Evolutionary conservation across 345 rosid species (phyloP).

Genomic region (Syzygium grande): DNA sequence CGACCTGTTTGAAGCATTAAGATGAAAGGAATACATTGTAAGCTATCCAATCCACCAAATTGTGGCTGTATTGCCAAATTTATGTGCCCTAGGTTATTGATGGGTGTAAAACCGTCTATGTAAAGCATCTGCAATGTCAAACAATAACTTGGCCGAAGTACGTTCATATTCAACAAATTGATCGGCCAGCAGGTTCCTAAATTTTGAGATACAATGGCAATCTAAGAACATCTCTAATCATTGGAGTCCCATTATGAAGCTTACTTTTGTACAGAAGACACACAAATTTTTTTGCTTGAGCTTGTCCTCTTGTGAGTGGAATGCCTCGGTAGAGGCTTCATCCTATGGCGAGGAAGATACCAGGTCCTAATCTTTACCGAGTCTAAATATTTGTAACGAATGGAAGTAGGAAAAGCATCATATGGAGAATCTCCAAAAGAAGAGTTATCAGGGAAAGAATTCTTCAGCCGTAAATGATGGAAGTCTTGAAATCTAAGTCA

Average conservation of each 20-base stretch:
- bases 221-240: background rate
- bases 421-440: background rate
- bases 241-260: background rate
- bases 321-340: background rate
- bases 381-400: background rate
- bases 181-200: background rate
- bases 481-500: background rate
- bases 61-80: background rate
- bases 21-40: background rate
- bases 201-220: background rate
- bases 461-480: background rate
- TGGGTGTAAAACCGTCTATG: background rate
- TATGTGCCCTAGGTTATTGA: background rate
- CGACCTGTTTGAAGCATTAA: slow-evolving; percentile 31
- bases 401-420: background rate
- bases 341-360: background rate
- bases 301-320: background rate
- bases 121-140: background rate
- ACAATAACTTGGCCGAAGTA: background rate
- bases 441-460: background rate
- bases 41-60: background rate
- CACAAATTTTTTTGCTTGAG: background rate
- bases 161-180: background rate
- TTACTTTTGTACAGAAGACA: background rate
- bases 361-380: background rate